Conservation (phyloP, 2,329 filamentous ascomycete genomes). For the Phialemonium atrogriseum region DNA sequence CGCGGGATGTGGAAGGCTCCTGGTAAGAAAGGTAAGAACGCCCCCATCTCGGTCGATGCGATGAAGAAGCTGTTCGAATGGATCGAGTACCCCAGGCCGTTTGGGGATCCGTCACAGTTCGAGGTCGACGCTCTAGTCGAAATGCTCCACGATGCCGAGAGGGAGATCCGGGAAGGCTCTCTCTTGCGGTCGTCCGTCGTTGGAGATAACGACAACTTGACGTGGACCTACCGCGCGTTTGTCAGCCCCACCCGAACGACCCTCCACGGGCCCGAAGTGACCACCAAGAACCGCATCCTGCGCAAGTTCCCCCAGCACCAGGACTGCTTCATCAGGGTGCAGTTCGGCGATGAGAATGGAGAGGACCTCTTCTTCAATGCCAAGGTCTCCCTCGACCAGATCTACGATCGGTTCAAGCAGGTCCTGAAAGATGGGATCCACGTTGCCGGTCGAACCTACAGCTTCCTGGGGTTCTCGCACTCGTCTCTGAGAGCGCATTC, state of each 20-base stretch:
- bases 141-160: conserved; percentile 31
- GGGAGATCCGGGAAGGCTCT: conserved; percentile 11
- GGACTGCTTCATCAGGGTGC: conserved; percentile 60
- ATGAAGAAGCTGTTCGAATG: conserved; percentile 42
- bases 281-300: conserved; percentile 62
- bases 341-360: conserved; percentile 68
- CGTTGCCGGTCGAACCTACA: conserved; percentile 54
- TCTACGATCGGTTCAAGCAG: conserved; percentile 52
- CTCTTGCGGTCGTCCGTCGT: conserved; percentile 10
- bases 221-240: conserved; percentile 43
- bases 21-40: conserved; percentile 11
- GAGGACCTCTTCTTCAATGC: conserved; percentile 52
- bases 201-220: conserved; percentile 29
- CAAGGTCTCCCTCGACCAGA: conserved; percentile 35
- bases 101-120: conserved; percentile 33
- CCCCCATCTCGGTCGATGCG: conserved; percentile 41
- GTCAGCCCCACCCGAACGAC: conserved; percentile 53
- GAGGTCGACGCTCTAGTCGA: conserved; percentile 30
- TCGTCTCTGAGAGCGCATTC: conserved; percentile 67
- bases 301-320: conserved; percentile 53
- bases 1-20: conserved; percentile 19
- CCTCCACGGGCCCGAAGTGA: conserved; percentile 53
- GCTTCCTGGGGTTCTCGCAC: conserved; percentile 71
- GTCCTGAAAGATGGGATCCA: conserved; percentile 51
- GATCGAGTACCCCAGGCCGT: conserved; percentile 47